phyloP scores from a whole-genome alignment of 768 basidiomycete genomes.

The Boletus huronensis region DNA sequence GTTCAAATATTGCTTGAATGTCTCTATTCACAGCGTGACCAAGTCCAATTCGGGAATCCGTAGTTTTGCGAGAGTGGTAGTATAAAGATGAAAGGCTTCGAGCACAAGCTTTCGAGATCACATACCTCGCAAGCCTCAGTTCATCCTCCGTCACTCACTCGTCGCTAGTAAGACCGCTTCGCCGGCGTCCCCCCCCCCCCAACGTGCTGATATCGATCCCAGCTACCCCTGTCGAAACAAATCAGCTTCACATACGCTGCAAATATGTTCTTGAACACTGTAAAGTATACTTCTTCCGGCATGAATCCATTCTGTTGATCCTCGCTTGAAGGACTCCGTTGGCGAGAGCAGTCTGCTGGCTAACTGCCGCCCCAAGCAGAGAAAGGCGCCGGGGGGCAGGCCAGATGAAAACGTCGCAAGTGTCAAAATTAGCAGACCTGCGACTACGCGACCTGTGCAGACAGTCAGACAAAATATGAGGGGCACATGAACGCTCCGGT shows the following conservation, averaged over 20 bases:
- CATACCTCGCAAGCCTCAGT: neutral
- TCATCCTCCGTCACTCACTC: neutral
- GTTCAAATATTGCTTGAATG: neutral
- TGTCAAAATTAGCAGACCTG: constrained; percentile 2
- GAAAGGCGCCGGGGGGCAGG: constrained; percentile 5
- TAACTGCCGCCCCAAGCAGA: neutral
- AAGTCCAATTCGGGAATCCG: neutral
- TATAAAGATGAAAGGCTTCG: constrained; percentile 4
- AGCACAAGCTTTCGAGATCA: neutral
- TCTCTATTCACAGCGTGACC: neutral
- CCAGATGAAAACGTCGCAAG: neutral
- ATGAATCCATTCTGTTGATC: neutral
- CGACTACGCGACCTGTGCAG: constrained; percentile 1
- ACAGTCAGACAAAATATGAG: neutral
- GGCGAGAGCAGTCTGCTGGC: neutral
- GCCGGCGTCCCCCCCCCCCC: neutral
- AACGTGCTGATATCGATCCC: neutral
- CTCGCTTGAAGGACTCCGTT: constrained; percentile 2
- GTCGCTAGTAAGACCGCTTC: neutral
- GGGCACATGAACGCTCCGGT: neutral
- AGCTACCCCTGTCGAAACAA: neutral
- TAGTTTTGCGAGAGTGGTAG: neutral
- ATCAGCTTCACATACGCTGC: neutral
- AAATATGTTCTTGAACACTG: constrained; percentile 4
- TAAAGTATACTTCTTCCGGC: neutral